Evolutionary conservation across 495 filamentous ascomycete species (phyloP).

Genomic region (Bathelium albidoporum): DNA sequence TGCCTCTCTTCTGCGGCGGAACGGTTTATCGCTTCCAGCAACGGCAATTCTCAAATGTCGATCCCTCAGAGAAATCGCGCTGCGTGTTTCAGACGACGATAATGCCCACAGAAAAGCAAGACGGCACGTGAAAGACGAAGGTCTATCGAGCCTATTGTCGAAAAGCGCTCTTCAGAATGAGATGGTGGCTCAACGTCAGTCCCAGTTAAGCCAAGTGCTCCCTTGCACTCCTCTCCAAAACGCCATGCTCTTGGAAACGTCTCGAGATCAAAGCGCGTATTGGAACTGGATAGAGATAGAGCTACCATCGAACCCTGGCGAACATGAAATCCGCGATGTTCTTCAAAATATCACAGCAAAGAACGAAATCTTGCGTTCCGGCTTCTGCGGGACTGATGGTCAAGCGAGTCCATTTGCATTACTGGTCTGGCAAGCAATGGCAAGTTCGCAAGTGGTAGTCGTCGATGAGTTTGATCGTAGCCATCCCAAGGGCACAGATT

Average conservation of each 20-base stretch:
- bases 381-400: slow-evolving; percentile 46
- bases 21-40: slow-evolving; percentile 42
- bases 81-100: neutral
- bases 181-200: neutral
- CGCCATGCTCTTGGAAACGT: slow-evolving; percentile 68
- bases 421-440: slow-evolving; percentile 48
- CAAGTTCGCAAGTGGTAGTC: slow-evolving; percentile 34
- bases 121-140: neutral
- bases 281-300: slow-evolving; percentile 63
- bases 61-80: slow-evolving; percentile 15
- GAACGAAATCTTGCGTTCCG: slow-evolving; percentile 61
- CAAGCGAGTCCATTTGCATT: slow-evolving; percentile 44
- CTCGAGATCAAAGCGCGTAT: slow-evolving; percentile 45
- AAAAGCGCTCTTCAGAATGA: neutral
- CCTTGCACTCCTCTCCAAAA: slow-evolving; percentile 60
- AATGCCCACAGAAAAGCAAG: neutral
- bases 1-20: slow-evolving; percentile 44
- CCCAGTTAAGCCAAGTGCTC: slow-evolving; percentile 42
- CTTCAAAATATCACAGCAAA: slow-evolving; percentile 39
- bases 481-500: neutral
- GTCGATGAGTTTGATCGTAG: slow-evolving; percentile 26
- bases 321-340: slow-evolving; percentile 23
- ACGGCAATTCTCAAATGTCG: slow-evolving; percentile 44
- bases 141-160: neutral
- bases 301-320: slow-evolving; percentile 5